phyloP scores from a whole-genome alignment of 2,329 filamentous ascomycete species.

The Ascochyta clinopodiicola region DNA sequence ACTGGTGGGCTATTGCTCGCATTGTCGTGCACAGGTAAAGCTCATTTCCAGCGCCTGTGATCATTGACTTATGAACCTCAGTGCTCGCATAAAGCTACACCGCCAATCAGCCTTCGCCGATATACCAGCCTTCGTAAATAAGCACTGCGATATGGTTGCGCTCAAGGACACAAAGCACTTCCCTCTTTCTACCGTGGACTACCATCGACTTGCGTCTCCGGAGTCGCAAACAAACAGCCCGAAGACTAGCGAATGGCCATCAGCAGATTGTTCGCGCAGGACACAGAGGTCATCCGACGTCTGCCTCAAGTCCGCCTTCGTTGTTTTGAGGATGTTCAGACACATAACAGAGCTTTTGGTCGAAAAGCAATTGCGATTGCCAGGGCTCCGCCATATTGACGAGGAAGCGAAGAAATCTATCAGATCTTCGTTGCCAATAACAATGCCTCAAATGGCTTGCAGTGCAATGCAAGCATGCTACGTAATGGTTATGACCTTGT shows the following conservation, averaged over 20 bases:
- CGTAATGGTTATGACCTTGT: conserved; percentile 14
- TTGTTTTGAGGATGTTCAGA: conserved; percentile 11
- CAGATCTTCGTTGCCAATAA: background rate
- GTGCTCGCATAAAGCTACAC: conserved; percentile 13
- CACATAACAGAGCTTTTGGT: conserved; percentile 5
- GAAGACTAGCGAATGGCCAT: background rate
- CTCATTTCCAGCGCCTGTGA: background rate
- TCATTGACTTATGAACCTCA: background rate
- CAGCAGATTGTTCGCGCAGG: background rate
- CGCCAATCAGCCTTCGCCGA: conserved; percentile 10
- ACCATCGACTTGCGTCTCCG: conserved; percentile 7
- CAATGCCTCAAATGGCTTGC: conserved; percentile 9
- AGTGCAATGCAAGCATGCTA: conserved; percentile 16
- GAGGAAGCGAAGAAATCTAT: background rate
- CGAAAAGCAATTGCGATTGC: background rate
- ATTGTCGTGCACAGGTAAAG: conserved; percentile 14
- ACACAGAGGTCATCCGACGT: conserved; percentile 3
- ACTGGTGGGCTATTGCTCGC: conserved; percentile 11
- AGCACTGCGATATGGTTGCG: conserved; percentile 13
- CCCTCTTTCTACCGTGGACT: background rate
- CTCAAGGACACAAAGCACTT: conserved; percentile 7
- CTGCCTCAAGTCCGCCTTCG: conserved; percentile 12
- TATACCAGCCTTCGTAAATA: conserved; percentile 14
- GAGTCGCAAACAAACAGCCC: conserved; percentile 12
- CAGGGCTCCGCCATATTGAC: background rate